Evolutionary conservation across 2,329 filamentous ascomycete genomes (phyloP).

Genomic region (Xylaria polymorpha): DNA sequence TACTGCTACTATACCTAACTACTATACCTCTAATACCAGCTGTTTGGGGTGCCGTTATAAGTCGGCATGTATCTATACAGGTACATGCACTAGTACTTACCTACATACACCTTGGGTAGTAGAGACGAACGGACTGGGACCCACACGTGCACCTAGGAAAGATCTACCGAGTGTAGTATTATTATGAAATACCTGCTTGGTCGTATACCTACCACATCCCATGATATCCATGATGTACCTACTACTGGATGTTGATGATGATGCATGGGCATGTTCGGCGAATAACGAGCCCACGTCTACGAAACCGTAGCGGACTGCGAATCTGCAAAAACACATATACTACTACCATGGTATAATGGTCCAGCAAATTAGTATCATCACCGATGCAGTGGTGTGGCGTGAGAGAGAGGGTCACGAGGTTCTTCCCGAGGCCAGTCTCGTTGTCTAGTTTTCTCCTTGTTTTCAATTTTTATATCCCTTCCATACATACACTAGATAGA

Average conservation of each 20-base stretch:
- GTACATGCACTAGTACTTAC: background rate
- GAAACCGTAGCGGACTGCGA: background rate
- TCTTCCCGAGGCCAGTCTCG: constrained; percentile 5
- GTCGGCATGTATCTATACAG: background rate
- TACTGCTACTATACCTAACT: constrained; percentile 9
- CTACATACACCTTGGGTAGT: too few species aligned
- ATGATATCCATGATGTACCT: too few species aligned
- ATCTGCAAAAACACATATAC: constrained; percentile 7
- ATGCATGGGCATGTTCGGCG: constrained; percentile 3
- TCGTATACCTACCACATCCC: too few species aligned
- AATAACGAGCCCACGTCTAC: background rate
- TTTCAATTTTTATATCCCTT: constrained; percentile 1
- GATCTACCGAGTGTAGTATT: constrained; percentile 17
- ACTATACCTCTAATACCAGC: background rate
- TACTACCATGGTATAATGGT: constrained; percentile 6
- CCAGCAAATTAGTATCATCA: constrained; percentile 6
- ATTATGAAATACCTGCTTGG: constrained; percentile 5
- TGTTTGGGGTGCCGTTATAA: constrained; percentile 27
- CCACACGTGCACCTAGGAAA: background rate
- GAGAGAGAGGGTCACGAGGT: constrained; percentile 19
- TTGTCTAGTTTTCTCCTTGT: constrained; percentile 8
- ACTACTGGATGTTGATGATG: too few species aligned
- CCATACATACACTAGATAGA: background rate
- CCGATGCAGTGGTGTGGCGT: constrained; percentile 27
- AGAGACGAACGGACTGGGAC: background rate